Evolutionary conservation across 2,329 filamentous ascomycete genomes (phyloP), one percentile per base, ranked within the genome.

Genomic region (Diplodia corticola): DNA sequence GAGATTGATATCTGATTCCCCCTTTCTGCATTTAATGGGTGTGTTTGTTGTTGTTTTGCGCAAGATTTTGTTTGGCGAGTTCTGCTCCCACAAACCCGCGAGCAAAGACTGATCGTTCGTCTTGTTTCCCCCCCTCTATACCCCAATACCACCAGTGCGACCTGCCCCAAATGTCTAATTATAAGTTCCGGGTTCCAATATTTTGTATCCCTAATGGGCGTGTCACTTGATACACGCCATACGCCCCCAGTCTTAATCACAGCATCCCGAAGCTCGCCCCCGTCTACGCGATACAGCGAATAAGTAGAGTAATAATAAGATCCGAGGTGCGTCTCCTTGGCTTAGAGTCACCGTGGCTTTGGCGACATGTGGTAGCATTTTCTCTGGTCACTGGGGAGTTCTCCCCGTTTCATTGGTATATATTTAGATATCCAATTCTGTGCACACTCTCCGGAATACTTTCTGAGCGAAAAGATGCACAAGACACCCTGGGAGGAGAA

Each of bases 1-100:
- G 28, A 59, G 55, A 59, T 59, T 59, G 55, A 22, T 57, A 57
- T 40, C 30, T n/a, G 35, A 57, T 44, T 40, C 33, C 53, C 33
- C 35, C 22, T 35, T 10, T 44, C n/a, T 48, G 24, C 28, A 12
- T 57, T 48, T 59, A 59, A 59, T 59, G 24, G 54, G 55, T 24
- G 55, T n/a, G 37, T 30, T 46, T 30, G 55, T 46, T 30, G 55
- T 46, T 26, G 54, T 24, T 35, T n/a, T 13, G 15, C 26, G 26
- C 33, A n/a, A 5, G 7, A 20, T 28, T 35, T 35, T 54, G 50
- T 54, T 35, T 35, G 50, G 53, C 53, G 53, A 40, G 20, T 40
- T 40, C 12, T 57, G 44, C 33, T 44, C n/a, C 33, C 37, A 44
- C 37, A 40, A 57, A 12, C 24, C 13, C 9, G n/a, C n/a, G 12